These are phyloP conservation scores for Pichia sp. DNA, from an alignment of 1,139 yeast genomes.

Conservation along the genomic window DNA sequence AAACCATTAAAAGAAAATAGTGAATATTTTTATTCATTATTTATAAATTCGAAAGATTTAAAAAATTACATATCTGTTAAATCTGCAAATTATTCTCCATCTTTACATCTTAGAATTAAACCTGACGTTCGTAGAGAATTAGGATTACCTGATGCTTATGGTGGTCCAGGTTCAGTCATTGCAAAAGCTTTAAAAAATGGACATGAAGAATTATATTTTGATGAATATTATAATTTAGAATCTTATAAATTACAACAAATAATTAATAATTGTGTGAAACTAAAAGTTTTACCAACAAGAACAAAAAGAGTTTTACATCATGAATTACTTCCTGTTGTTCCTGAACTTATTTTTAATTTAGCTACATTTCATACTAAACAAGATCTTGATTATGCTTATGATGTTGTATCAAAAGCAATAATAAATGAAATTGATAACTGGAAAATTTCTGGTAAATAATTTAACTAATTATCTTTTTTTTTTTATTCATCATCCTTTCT, in stretches of 20 bases:
- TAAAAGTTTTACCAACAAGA: slow-evolving; percentile 61
- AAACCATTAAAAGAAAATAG: slow-evolving; percentile 30
- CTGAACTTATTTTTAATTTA: slow-evolving; percentile 60
- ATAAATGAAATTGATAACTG: slow-evolving; percentile 16
- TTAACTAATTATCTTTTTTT: not conserved
- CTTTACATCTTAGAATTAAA: slow-evolving; percentile 54
- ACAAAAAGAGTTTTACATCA: slow-evolving; percentile 64
- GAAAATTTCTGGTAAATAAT: slow-evolving; percentile 4
- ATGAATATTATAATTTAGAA: slow-evolving; percentile 50
- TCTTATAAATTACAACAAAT: slow-evolving; percentile 57
- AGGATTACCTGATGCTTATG: slow-evolving; percentile 44
- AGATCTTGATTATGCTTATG: slow-evolving; percentile 41
- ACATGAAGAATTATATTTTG: slow-evolving; percentile 28
- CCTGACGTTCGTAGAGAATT: slow-evolving; percentile 39
- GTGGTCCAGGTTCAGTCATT: slow-evolving; percentile 32
- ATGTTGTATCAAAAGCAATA: slow-evolving; percentile 21
- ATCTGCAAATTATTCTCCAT: slow-evolving; percentile 60
- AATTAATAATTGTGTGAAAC: slow-evolving; percentile 46
- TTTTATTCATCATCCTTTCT: not conserved
- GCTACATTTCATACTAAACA: slow-evolving; percentile 47
- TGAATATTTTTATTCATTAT: slow-evolving; percentile 33
- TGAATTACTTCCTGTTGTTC: slow-evolving; percentile 71
- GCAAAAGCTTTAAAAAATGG: slow-evolving; percentile 27
- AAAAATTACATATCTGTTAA: slow-evolving; percentile 41
- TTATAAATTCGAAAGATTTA: slow-evolving; percentile 33